These are phyloP conservation scores for Hyaloperonospora brassicae DNA, from an alignment of 352 stramenopile species.

Conservation along the genomic window DNA sequence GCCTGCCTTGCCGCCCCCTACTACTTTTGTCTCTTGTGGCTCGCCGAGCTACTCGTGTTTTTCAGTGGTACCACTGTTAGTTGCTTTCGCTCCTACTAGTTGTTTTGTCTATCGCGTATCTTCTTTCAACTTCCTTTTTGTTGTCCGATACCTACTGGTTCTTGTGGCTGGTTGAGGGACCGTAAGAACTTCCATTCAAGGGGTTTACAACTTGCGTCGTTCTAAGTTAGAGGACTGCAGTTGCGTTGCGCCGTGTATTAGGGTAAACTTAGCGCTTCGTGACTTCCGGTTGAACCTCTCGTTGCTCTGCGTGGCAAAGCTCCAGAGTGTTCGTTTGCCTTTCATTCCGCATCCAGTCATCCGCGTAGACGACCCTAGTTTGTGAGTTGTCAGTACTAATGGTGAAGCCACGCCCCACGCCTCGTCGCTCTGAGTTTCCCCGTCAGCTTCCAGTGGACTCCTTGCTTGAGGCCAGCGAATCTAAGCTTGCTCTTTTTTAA, in stretches of 20 bases:
- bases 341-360: no score
- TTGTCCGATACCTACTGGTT: slow-evolving; percentile 1
- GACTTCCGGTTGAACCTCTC: neutral
- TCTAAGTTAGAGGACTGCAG: neutral
- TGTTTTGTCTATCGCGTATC: neutral
- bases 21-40: neutral
- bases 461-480: neutral
- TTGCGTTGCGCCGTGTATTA: no score
- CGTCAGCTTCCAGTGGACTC: no score
- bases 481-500: neutral
- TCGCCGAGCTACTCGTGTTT: no score
- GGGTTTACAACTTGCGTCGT: neutral
- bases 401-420: no score
- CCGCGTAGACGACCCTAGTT: no score
- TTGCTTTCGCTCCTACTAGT: neutral
- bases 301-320: neutral
- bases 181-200: slow-evolving; percentile 1
- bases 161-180: neutral
- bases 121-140: neutral
- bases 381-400: no score
- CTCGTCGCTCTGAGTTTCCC: no score
- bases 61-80: no score
- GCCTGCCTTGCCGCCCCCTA: neutral
- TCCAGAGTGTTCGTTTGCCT: no score
- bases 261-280: no score